phyloP scores from a whole-genome alignment of 75 land plant genomes.

The Pseudotsuga menziesii region DNA sequence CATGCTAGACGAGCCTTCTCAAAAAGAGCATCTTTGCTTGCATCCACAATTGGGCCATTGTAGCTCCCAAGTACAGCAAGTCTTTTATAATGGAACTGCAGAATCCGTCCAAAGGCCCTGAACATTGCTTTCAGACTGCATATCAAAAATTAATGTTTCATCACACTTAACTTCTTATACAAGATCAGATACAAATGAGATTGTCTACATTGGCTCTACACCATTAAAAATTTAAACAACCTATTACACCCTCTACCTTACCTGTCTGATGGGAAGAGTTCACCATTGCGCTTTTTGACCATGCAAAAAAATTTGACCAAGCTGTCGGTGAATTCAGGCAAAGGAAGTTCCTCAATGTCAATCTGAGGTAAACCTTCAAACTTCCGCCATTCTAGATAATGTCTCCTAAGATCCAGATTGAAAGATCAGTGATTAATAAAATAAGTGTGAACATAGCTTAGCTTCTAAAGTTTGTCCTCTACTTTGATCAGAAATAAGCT shows the following conservation, averaged over 20 bases:
- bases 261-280: conserved; percentile 22
- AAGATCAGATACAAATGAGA: conserved; percentile 1
- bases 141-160: conserved; percentile 2
- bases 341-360: conserved; percentile 18
- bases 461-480: not conserved
- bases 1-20: conserved; percentile 28
- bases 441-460: not conserved
- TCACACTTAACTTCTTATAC: not conserved
- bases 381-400: conserved; percentile 22
- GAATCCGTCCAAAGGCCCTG: conserved; percentile 22
- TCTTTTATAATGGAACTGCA: conserved; percentile 22
- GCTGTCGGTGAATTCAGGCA: conserved; percentile 21
- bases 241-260: conserved; percentile 1
- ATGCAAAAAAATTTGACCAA: conserved; percentile 23
- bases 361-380: conserved; percentile 18
- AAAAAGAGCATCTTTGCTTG: conserved; percentile 18
- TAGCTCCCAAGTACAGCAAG: conserved; percentile 18
- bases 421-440: not conserved
- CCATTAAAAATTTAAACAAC: not conserved
- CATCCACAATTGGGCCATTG: conserved; percentile 25
- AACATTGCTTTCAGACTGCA: conserved; percentile 25
- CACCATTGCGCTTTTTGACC: conserved; percentile 26
- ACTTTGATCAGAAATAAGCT: not conserved
- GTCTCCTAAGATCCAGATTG: conserved; percentile 9
- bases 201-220: not conserved